Percentiles rank a stretch among this genome's conserved stretches.
phyloP scores from a whole-genome alignment of 176 grass and related monocot species.

The Tuctoria greenei region DNA sequence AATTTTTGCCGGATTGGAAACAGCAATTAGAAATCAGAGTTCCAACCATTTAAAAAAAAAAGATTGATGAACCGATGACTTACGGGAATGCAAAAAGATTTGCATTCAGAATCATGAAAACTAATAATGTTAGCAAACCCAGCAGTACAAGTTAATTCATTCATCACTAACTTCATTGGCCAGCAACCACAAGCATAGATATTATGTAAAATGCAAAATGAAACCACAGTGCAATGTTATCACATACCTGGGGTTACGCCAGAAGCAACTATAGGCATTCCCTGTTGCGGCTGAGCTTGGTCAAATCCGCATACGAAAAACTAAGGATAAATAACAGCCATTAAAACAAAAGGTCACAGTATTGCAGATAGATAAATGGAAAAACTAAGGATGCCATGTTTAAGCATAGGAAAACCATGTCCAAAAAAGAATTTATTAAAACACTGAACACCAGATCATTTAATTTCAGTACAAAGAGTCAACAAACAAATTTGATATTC shows the following conservation, averaged over 20 bases:
- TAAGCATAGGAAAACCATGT: slow-evolving; percentile 20
- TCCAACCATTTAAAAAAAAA: too few species aligned
- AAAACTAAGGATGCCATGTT: too few species aligned
- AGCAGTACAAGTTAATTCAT: too few species aligned
- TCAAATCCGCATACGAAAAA: slow-evolving; percentile 80
- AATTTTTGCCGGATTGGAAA: too few species aligned
- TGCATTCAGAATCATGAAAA: too few species aligned
- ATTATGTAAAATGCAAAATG: slow-evolving; percentile 28
- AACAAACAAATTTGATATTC: background rate
- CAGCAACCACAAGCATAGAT: slow-evolving; percentile 1
- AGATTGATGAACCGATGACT: too few species aligned
- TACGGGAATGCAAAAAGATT: too few species aligned
- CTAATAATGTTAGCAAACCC: too few species aligned
- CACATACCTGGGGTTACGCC: slow-evolving; percentile 52
- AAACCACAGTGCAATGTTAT: slow-evolving; percentile 10
- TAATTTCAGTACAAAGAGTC: background rate
- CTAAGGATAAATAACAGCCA: background rate
- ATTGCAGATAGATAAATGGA: too few species aligned
- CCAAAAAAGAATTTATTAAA: background rate
- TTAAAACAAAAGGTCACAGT: too few species aligned
- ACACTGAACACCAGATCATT: background rate
- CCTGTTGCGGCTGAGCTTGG: slow-evolving; percentile 57
- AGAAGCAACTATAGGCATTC: slow-evolving; percentile 47
- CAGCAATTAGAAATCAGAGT: too few species aligned
- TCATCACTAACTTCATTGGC: too few species aligned